A percentile compares a stretch with the other conserved stretches of the same genome.
Evolutionary conservation across 371 early-diverging fungal species (phyloP).

Genomic region (Rhizopus microsporus): DNA sequence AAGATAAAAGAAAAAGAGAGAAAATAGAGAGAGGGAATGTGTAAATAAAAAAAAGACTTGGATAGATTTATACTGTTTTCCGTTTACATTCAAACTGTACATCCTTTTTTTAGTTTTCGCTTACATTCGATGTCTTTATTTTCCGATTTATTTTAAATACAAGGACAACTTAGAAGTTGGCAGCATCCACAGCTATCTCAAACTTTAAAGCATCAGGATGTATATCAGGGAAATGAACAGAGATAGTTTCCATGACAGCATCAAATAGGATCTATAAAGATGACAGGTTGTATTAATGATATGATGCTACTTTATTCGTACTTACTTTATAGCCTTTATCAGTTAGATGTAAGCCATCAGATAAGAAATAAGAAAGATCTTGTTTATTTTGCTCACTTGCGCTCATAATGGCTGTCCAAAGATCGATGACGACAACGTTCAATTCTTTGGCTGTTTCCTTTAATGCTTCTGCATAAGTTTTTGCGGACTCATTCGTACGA

Average conservation of each 20-base stretch:
- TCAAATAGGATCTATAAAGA: conserved; percentile 27
- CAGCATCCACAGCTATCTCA: conserved; percentile 15
- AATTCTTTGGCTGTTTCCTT: conserved; percentile 48
- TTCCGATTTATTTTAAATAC: conserved; percentile 2
- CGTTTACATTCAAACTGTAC: conserved; percentile 2
- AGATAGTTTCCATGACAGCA: conserved; percentile 35
- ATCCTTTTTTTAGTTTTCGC: background rate
- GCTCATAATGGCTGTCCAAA: conserved; percentile 60
- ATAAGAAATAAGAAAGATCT: conserved; percentile 40
- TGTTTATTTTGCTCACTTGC: conserved; percentile 9
- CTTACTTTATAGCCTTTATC: conserved; percentile 58
- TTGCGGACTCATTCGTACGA: conserved; percentile 48
- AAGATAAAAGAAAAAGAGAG: background rate
- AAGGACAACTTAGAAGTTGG: conserved; percentile 14
- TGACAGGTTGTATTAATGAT: background rate
- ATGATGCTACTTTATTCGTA: background rate
- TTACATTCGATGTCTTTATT: background rate
- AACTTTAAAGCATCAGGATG: conserved; percentile 39
- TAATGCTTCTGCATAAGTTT: conserved; percentile 63
- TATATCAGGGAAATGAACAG: conserved; percentile 34
- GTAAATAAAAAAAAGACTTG: conserved; percentile 3
- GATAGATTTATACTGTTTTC: conserved; percentile 1
- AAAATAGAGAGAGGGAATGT: background rate
- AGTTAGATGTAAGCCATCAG: conserved; percentile 73
- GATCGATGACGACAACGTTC: conserved; percentile 52